These are phyloP conservation scores for Typha latifolia DNA, from an alignment of 176 grass and related monocot genomes.

Conservation along the genomic window DNA sequence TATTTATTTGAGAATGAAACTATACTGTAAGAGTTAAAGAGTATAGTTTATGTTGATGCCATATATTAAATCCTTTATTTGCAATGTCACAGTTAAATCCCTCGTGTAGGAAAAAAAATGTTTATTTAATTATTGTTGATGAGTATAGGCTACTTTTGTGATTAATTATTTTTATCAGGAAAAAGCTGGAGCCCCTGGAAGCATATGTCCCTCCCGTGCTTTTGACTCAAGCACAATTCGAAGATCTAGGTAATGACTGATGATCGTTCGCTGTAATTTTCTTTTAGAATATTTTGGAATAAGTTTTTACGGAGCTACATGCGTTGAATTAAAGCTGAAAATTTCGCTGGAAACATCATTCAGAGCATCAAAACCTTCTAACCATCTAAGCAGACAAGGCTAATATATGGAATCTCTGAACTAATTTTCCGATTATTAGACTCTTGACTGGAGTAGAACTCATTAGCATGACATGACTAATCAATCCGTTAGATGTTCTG, in stretches of 20 bases:
- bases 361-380: not conserved
- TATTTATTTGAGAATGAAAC: no score
- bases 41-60: no score
- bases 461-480: not conserved
- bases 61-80: not conserved
- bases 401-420: not conserved
- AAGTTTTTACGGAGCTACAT: not conserved
- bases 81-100: not conserved
- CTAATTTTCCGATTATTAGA: not conserved
- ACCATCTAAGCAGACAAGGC: not conserved
- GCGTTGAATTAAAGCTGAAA: not conserved
- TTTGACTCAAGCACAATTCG: slow-evolving; percentile 69
- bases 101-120: not conserved
- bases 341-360: not conserved
- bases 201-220: slow-evolving; percentile 73
- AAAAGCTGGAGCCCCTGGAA: slow-evolving; percentile 88
- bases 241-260: slow-evolving; percentile 52
- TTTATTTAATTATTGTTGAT: not conserved
- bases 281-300: not conserved
- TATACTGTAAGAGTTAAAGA: no score
- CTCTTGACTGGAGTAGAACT: not conserved
- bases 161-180: slow-evolving; percentile 30
- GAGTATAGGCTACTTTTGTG: not conserved
- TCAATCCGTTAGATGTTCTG: not conserved
- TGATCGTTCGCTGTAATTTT: not conserved